These are phyloP conservation scores for Alternaria viburni DNA, from an alignment of 2,329 filamentous ascomycete genomes.

Conservation along the genomic window DNA sequence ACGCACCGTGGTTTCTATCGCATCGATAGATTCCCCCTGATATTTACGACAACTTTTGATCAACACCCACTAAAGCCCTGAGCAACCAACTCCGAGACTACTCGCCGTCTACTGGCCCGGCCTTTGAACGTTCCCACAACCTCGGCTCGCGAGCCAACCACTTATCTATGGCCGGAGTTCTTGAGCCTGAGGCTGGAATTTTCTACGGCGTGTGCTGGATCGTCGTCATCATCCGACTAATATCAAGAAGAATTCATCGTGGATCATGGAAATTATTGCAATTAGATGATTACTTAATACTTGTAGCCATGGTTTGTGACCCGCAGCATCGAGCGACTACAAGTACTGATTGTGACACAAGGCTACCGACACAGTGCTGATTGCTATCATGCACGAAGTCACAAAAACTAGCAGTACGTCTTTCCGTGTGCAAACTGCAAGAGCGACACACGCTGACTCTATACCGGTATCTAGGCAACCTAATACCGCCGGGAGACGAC, in stretches of 20 bases:
- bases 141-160: slow-evolving; percentile 9
- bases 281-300: slow-evolving; percentile 46
- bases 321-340: neutral
- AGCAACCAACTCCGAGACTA: neutral
- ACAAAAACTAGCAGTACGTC: slow-evolving; percentile 33
- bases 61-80: slow-evolving; percentile 1
- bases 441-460: neutral
- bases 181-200: slow-evolving; percentile 43
- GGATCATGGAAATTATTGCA: slow-evolving; percentile 43
- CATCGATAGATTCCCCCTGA: slow-evolving; percentile 11
- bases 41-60: neutral
- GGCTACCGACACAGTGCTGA: slow-evolving; percentile 43
- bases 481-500: slow-evolving; percentile 43
- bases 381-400: slow-evolving; percentile 42
- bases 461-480: slow-evolving; percentile 24
- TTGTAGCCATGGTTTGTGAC: slow-evolving; percentile 41
- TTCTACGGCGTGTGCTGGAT: slow-evolving; percentile 45
- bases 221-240: slow-evolving; percentile 36
- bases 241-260: slow-evolving; percentile 38
- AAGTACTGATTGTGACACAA: slow-evolving; percentile 16
- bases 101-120: neutral
- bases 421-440: neutral
- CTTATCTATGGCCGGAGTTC: slow-evolving; percentile 29
- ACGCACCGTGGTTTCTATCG: neutral
- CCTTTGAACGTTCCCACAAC: slow-evolving; percentile 4